Evolutionary conservation across 495 filamentous ascomycete genomes (phyloP), one percentile per base, ranked within the genome.

Genomic region (Geoglossum glabrum): DNA sequence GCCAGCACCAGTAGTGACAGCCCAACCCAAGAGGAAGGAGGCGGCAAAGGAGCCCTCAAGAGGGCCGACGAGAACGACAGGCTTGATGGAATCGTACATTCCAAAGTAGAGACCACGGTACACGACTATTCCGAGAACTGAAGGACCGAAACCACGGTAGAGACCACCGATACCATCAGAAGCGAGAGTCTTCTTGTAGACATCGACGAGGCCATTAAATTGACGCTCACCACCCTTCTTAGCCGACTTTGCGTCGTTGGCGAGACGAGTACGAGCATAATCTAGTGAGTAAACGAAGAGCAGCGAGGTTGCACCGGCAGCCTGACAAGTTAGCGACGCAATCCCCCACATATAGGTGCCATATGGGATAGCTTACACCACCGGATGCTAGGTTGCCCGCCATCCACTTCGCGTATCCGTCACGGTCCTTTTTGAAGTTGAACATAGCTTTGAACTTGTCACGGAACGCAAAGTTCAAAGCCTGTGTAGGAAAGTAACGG

Each of bases 41-140:
- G 92, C 92, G 64, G 97, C 75, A 88, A 98, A 98, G 83, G 88
- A 95, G 77, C 88, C 87, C 77, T 88, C 83, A 67, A 98, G 89
- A 69, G 79, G 60, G 69, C 92, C 92, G 71, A 85, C 80, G 56
- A 98, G 87, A 74, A 96, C 71, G 73, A 96, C 67, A 34, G 92
- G 92, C 87, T 98, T 98, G 80, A 98, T 83, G 64, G 92, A 98
- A 77, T 97, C 92, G 89, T 98, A 97, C 85, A 98, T 86, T 71
- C 92, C 92, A 84, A 98, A 98, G 87, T 98, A 98, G 64, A 98
- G 88, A 94, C 92, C 92, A 86, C 92, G 93, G 85, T 98, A 98
- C 74, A 98, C 93, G 71, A 97, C 74, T 72, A 98, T 98, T 80
- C 92, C 92, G 73, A 83, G 79, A 69, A 98, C 92, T 66, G 93